Conservation (phyloP, 2,329 filamentous ascomycete genomes). For the Colletotrichum musae region DNA sequence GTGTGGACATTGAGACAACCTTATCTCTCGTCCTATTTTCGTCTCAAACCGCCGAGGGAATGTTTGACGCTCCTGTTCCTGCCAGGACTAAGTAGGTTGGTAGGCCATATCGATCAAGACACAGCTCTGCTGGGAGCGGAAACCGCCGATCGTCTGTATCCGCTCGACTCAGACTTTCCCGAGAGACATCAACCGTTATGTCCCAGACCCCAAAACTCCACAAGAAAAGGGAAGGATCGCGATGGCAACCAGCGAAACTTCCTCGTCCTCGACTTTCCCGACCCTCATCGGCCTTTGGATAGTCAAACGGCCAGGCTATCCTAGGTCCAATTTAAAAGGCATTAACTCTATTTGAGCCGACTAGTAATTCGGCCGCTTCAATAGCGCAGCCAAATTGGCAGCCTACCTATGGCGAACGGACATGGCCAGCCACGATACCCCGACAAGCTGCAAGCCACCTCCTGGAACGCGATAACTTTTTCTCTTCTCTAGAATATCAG, state of each 20-base stretch:
- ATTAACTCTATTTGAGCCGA: conserved; percentile 25
- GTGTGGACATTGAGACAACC: conserved; percentile 15
- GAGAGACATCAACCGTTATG: not conserved
- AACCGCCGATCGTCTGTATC: not conserved
- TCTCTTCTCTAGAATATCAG: conserved; percentile 1
- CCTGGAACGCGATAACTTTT: not conserved
- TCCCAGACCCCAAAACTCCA: not conserved
- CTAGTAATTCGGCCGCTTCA: conserved; percentile 17
- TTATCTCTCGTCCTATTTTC: conserved; percentile 16
- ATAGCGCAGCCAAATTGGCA: conserved; percentile 27
- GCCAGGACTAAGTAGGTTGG: not conserved
- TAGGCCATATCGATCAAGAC: too few species aligned
- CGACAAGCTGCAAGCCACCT: conserved; percentile 12
- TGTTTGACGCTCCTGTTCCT: conserved; percentile 2
- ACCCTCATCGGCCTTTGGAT: not conserved
- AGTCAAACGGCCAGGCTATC: conserved; percentile 16
- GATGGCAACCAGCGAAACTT: not conserved
- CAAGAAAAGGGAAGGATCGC: too few species aligned
- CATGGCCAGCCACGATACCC: not conserved
- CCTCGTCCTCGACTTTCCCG: too few species aligned
- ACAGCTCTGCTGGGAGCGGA: too few species aligned
- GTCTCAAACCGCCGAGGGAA: not conserved
- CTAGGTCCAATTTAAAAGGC: not conserved
- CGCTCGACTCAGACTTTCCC: not conserved
- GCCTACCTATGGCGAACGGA: not conserved